Percentiles rank a stretch among this genome's conserved stretches.
Conservation (phyloP, 2,329 filamentous ascomycete species). For the Lachnum nothofagi region DNA sequence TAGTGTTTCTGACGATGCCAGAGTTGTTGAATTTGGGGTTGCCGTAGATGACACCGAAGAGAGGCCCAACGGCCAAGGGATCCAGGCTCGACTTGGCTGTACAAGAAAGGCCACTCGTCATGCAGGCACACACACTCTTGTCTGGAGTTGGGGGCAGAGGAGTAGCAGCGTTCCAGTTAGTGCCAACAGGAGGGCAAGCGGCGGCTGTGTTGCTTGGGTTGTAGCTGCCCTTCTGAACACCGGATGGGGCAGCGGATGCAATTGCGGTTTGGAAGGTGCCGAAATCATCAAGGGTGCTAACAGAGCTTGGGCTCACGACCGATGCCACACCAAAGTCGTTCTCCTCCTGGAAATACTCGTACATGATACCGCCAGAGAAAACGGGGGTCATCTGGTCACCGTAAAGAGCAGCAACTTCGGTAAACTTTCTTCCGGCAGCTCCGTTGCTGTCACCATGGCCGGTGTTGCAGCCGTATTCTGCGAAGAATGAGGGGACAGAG, state of each 20-base stretch:
- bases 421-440: conserved; percentile 59
- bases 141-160: conserved; percentile 79
- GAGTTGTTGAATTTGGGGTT: conserved; percentile 40
- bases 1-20: conserved; percentile 45
- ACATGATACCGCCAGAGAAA: conserved; percentile 93
- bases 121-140: conserved; percentile 73
- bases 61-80: conserved; percentile 52
- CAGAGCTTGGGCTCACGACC: conserved; percentile 45
- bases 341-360: conserved; percentile 90
- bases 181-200: conserved; percentile 25
- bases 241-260: conserved; percentile 50
- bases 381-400: conserved; percentile 72
- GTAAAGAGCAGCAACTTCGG: conserved; percentile 79
- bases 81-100: conserved; percentile 54
- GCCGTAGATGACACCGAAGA: conserved; percentile 53
- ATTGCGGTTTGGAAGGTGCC: conserved; percentile 52
- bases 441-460: conserved; percentile 35
- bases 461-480: conserved; percentile 93
- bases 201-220: conserved; percentile 37
- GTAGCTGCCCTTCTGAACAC: conserved; percentile 59
- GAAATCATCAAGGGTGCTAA: conserved; percentile 62
- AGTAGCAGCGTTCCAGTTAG: conserved; percentile 42
- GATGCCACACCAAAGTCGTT: conserved; percentile 66
- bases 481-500: conserved; percentile 93
- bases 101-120: conserved; percentile 68